These are phyloP conservation scores for Marasmius sp. DNA, from an alignment of 1,284 basidiomycete species.

Conservation along the genomic window DNA sequence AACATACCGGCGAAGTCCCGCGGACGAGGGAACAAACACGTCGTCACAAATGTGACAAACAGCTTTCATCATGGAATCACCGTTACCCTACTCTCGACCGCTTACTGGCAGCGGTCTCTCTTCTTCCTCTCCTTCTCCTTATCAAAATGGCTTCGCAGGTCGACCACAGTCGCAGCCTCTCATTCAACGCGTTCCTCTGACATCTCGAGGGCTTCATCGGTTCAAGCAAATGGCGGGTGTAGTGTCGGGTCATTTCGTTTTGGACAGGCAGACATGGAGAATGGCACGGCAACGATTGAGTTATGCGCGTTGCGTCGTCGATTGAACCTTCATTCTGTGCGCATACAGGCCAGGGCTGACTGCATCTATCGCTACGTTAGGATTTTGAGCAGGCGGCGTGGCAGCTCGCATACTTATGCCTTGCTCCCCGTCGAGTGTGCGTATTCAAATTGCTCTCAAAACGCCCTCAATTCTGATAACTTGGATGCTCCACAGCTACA, in stretches of 20 bases:
- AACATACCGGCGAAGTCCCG: too few relatives aligned
- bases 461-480: conserved; percentile 1
- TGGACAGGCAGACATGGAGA: neutral
- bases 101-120: neutral
- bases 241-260: neutral
- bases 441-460: conserved; percentile 29
- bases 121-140: neutral
- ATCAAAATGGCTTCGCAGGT: neutral
- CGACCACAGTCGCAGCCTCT: neutral
- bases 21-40: neutral
- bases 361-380: conserved; percentile 38
- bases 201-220: conserved; percentile 74
- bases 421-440: conserved; percentile 89
- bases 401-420: conserved; percentile 90
- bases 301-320: conserved; percentile 7
- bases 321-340: neutral
- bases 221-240: conserved; percentile 82
- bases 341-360: conserved; percentile 1
- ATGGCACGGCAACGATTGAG: neutral
- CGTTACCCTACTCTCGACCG: conserved; percentile 1
- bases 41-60: neutral
- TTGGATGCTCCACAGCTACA: conserved; percentile 53
- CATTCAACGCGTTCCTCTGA: conserved; percentile 67
- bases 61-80: neutral
- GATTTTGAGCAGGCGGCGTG: conserved; percentile 94